Percentiles rank a stretch among this genome's conserved stretches.
Conservation (phyloP, 306 rosid species). For the Benincasa hispida region DNA sequence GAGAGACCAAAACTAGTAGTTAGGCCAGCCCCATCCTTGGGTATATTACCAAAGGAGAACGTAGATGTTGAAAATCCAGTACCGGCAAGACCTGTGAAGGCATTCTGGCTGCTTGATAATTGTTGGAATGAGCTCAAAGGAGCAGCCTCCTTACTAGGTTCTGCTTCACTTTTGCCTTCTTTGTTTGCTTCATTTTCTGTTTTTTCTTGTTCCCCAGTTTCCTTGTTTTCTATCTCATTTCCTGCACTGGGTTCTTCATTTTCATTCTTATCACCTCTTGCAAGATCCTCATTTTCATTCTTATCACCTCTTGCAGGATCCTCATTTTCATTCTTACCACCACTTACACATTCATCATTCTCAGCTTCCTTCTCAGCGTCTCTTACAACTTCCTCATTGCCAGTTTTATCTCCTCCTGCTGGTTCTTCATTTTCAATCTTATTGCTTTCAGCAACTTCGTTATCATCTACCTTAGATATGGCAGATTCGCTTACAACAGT, state of each 20-base stretch:
- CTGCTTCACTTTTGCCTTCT: slow-evolving; percentile 31
- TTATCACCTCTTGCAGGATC: slow-evolving; percentile 2
- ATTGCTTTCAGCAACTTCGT: slow-evolving; percentile 3
- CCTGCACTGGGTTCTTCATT: slow-evolving; percentile 7
- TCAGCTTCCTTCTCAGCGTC: neutral
- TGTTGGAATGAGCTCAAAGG: slow-evolving; percentile 68
- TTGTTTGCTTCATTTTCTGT: slow-evolving; percentile 26
- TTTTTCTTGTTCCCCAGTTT: slow-evolving; percentile 16
- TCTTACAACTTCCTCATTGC: neutral
- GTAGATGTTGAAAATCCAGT: slow-evolving; percentile 67
- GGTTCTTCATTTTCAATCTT: neutral
- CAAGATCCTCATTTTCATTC: slow-evolving; percentile 1
- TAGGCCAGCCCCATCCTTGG: slow-evolving; percentile 37
- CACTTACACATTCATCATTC: neutral
- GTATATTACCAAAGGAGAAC: slow-evolving; percentile 63
- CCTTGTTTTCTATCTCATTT: slow-evolving; percentile 4
- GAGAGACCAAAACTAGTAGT: slow-evolving; percentile 51
- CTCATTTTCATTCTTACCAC: slow-evolving; percentile 2
- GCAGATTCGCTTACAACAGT: slow-evolving; percentile 13
- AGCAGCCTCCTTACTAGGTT: slow-evolving; percentile 39
- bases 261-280: slow-evolving; percentile 6
- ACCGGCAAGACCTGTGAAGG: slow-evolving; percentile 92
- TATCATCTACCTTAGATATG: slow-evolving; percentile 17
- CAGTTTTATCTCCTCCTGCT: neutral
- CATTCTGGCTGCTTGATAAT: slow-evolving; percentile 85